A percentile compares a stretch with the other conserved stretches of the same genome.
phyloP scores from a whole-genome alignment of 345 rosid genomes.

The Populus ilicifolia region DNA sequence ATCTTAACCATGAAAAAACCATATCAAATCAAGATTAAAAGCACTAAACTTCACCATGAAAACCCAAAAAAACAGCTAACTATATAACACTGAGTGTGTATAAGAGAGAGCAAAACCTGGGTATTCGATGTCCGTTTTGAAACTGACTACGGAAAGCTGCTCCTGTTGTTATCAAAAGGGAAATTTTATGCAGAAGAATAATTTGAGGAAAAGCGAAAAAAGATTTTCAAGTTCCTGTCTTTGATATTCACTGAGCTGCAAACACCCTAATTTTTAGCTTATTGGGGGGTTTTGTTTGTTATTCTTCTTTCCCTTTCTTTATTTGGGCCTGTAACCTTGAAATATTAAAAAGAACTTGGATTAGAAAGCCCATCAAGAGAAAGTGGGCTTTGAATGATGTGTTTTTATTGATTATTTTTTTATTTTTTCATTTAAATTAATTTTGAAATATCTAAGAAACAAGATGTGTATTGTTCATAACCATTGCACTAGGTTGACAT shows the following conservation, averaged over 20 bases:
- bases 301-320: neutral
- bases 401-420: too few relatives aligned
- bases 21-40: neutral
- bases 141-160: neutral
- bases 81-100: too few relatives aligned
- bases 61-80: neutral
- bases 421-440: too few relatives aligned
- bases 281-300: neutral
- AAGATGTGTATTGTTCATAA: too few relatives aligned
- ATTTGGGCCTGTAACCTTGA: neutral
- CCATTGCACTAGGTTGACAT: too few relatives aligned
- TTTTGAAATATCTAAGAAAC: too few relatives aligned
- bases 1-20: neutral
- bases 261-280: neutral
- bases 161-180: neutral
- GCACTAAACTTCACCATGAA: neutral
- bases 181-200: neutral
- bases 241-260: neutral
- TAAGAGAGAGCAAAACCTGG: conserved; percentile 3
- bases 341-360: neutral
- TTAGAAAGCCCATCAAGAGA: neutral
- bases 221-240: neutral
- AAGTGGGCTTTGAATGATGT: too few relatives aligned
- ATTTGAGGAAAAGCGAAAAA: neutral
- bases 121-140: conserved; percentile 16